Conservation (phyloP, 768 basidiomycete species). For the Leccinellum luteum region DNA sequence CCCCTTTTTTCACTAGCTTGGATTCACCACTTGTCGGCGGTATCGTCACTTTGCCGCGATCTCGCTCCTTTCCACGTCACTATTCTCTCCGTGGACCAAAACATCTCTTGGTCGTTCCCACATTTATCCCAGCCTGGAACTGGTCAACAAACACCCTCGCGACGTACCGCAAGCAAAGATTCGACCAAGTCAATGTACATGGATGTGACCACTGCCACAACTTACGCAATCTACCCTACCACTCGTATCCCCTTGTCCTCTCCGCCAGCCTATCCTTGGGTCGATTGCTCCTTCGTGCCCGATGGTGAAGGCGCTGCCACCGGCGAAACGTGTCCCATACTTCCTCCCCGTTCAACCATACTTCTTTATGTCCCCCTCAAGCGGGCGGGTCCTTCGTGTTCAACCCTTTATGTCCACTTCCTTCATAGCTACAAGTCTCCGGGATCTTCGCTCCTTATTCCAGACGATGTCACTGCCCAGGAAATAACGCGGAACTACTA, state of each 20-base stretch:
- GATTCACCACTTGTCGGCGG: conserved; percentile 49
- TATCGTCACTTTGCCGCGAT: conserved; percentile 37
- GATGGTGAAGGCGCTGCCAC: conserved; percentile 28
- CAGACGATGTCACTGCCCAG: conserved; percentile 34
- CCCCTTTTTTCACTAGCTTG: conserved; percentile 50
- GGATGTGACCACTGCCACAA: conserved; percentile 39
- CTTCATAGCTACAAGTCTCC: conserved; percentile 48
- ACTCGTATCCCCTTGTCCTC: conserved; percentile 42
- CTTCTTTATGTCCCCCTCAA: conserved; percentile 54
- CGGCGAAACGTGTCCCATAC: conserved; percentile 36
- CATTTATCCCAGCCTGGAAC: conserved; percentile 25
- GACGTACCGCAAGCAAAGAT: conserved; percentile 32
- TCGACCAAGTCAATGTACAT: conserved; percentile 30
- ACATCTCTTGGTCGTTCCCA: conserved; percentile 59
- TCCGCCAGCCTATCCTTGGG: conserved; percentile 30
- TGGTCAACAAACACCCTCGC: conserved; percentile 25
- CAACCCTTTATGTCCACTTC: conserved; percentile 61
- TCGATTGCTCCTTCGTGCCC: conserved; percentile 30
- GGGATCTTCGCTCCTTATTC: conserved; percentile 35
- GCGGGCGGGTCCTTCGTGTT: conserved; percentile 36
- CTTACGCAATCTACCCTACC: conserved; percentile 49
- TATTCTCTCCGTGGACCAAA: conserved; percentile 57
- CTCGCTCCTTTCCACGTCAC: conserved; percentile 58
- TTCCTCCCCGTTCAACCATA: conserved; percentile 56
- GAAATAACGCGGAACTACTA: conserved; percentile 71